Percentiles rank a stretch among this genome's conserved stretches.
Conservation (phyloP, 805 yeast species). For the Sungouiella thailandica region DNA sequence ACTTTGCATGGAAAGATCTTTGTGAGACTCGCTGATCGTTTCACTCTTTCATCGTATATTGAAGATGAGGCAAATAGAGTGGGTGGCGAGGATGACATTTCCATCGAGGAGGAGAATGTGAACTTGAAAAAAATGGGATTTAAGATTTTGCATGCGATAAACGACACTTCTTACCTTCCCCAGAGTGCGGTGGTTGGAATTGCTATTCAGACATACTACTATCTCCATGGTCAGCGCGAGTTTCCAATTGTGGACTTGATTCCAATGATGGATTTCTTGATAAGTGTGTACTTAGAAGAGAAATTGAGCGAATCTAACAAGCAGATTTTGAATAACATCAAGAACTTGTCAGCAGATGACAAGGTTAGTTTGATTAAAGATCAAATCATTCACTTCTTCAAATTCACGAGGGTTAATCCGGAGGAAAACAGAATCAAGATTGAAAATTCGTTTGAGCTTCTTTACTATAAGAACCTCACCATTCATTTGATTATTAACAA, state of each 20-base stretch:
- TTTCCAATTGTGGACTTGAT: constrained; percentile 21
- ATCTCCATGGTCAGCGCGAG: constrained; percentile 13
- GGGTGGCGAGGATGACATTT: constrained; percentile 14
- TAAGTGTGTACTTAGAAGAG: constrained; percentile 19
- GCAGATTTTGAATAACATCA: constrained; percentile 16
- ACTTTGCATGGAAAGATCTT: constrained; percentile 34
- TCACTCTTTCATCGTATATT: constrained; percentile 25
- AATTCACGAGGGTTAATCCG: constrained; percentile 12
- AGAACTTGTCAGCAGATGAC: constrained; percentile 16
- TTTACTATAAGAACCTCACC: constrained; percentile 53
- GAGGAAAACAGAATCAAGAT: constrained; percentile 19
- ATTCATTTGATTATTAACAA: constrained; percentile 51
- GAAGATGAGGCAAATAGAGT: constrained; percentile 13
- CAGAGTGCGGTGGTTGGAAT: constrained; percentile 52
- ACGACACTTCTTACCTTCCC: constrained; percentile 45
- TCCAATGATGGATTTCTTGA: constrained; percentile 26
- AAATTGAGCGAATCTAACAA: constrained; percentile 19
- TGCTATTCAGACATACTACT: constrained; percentile 29
- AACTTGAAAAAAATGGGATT: constrained; percentile 50
- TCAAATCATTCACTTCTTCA: constrained; percentile 22
- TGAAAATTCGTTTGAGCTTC: constrained; percentile 48
- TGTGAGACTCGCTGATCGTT: constrained; percentile 30
- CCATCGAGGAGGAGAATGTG: constrained; percentile 21
- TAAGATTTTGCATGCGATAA: constrained; percentile 48
- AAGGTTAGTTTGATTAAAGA: constrained; percentile 19